Conservation (phyloP, 371 early-diverging fungal species). For the Synchytrium microbalum region DNA sequence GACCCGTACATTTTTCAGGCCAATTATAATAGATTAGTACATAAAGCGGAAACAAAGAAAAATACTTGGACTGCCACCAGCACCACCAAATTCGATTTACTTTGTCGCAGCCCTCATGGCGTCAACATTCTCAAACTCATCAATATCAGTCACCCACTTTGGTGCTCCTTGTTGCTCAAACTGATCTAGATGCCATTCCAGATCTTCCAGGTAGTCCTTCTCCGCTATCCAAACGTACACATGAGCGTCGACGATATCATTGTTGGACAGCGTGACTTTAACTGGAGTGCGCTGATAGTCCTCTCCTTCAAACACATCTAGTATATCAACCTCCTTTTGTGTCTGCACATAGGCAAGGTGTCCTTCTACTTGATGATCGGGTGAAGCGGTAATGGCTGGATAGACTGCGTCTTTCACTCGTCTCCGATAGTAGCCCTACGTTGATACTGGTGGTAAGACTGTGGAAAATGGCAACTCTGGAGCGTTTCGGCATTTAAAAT, state of each 20-base stretch:
- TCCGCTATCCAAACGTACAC: neutral
- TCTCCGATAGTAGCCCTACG: neutral
- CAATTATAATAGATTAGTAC: no score
- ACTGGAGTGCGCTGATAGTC: neutral
- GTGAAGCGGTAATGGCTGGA: conserved; percentile 2
- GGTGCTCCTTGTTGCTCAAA: neutral
- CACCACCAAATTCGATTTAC: neutral
- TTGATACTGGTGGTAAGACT: no score
- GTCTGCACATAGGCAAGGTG: neutral
- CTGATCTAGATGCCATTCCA: neutral
- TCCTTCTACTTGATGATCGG: neutral
- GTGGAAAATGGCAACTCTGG: no score
- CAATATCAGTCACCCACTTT: neutral
- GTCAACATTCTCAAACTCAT: neutral
- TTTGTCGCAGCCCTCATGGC: neutral
- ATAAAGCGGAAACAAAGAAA: no score
- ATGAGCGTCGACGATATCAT: neutral
- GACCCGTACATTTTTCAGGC: no score
- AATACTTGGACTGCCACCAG: no score
- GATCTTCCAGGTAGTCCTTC: neutral
- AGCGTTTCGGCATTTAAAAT: no score
- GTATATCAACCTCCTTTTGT: conserved; percentile 1
- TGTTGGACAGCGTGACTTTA: neutral
- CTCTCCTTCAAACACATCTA: conserved; percentile 2
- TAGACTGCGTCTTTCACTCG: neutral